Base-by-base conservation (phyloP, 1,284 basidiomycete genomes). In the Puccinia hordei region DNA sequence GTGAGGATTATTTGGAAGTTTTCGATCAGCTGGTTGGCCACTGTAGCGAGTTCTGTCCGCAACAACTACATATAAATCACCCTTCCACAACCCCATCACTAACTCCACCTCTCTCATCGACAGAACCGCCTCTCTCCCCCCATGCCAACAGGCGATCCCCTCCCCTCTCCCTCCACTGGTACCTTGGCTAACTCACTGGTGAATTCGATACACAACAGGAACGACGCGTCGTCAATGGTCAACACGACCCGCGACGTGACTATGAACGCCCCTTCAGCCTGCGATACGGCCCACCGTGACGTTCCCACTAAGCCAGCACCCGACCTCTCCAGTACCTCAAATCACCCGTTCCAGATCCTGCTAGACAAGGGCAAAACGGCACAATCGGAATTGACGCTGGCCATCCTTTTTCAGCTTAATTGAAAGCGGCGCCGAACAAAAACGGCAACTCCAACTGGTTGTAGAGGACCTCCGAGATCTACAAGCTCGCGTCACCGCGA, bases 61-160 rank as follows among this genome's bases (percentile, higher is more conserved):
- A 51, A 51, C 49, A 8, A 51, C 12, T 4, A 12, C 22, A 17
- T 33, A 13, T 61, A 61, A 61, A 61, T 15, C 57, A 24, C 24
- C 17, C 24, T 33, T 35, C 30, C 59, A n/a, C n/a, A n/a, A n/a
- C 33, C 30, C 59, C 59, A 35, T 3, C 1, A 9, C 57, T 33
- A 61, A 61, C 1, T 15, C 30, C 57, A 10, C 57, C 57, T 61
- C 41, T 44, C 57, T 61, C 57, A 61, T 61, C 9, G 30, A 61
- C 57, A 61, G 57, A 30, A n/a, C 57, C 17, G 6, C 27, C 24
- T 17, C 30, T 30, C 13, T 10, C 57, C 57, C 57, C 27, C 30
- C 57, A 61, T 61, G 57, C 57, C 57, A 15, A 30, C 30, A 61
- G 57, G 57, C 57, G 30, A 61, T 27, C 57, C 57, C 30, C 57